Evolutionary conservation across 2,329 filamentous ascomycete species (phyloP).

Genomic region (Parastagonospora nodorum): DNA sequence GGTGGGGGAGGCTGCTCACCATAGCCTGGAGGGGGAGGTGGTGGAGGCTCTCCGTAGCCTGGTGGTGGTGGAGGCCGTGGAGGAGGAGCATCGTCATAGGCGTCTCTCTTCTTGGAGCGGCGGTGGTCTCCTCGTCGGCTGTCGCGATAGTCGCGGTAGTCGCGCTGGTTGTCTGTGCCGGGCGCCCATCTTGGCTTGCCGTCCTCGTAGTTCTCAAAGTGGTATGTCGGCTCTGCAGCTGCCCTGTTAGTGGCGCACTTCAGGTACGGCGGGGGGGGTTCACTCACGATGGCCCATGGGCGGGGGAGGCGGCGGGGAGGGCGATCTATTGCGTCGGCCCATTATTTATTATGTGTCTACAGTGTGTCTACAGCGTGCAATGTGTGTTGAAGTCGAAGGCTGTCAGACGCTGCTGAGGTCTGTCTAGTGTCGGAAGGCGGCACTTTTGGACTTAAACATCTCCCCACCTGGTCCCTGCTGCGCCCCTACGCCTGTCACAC

Average conservation of each 20-base stretch:
- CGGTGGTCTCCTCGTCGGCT: constrained; percentile 23
- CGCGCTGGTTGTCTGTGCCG: constrained; percentile 24
- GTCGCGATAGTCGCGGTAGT: constrained; percentile 27
- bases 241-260: constrained; percentile 1
- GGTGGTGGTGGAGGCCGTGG: constrained; percentile 18
- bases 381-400: neutral
- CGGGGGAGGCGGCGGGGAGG: constrained; percentile 23
- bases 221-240: constrained; percentile 27
- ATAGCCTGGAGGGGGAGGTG: neutral
- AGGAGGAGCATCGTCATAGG: constrained; percentile 20
- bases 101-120: constrained; percentile 19
- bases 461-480: neutral
- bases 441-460: neutral
- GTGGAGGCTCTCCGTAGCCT: neutral
- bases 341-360: constrained; percentile 5
- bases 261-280: neutral
- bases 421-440: neutral
- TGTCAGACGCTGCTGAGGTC: neutral
- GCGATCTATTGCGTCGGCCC: constrained; percentile 25
- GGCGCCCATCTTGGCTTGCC: constrained; percentile 34
- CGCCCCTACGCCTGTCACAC: constrained; percentile 2
- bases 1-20: no score
- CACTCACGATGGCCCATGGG: constrained; percentile 21
- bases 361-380: neutral
- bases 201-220: constrained; percentile 35